These are phyloP conservation scores for Alternaria novae-zelandiae DNA, from an alignment of 2,329 filamentous ascomycete species.

Conservation along the genomic window DNA sequence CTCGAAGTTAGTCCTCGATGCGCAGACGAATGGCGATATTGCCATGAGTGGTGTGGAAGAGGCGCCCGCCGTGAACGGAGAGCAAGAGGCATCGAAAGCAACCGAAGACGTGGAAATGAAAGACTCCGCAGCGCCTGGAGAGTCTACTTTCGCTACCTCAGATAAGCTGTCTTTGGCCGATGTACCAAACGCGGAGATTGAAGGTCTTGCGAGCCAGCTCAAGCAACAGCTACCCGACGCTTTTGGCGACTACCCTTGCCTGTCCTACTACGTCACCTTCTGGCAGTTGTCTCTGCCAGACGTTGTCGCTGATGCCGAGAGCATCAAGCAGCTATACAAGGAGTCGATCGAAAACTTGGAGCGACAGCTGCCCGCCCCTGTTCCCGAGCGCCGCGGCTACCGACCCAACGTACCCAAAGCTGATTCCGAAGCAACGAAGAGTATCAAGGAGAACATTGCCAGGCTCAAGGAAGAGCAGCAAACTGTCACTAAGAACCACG, in stretches of 20 bases:
- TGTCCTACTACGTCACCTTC: conserved; percentile 87
- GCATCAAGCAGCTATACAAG: conserved; percentile 73
- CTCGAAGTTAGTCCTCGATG: conserved; percentile 17
- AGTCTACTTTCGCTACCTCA: neutral
- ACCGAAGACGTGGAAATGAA: conserved; percentile 51
- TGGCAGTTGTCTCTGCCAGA: conserved; percentile 90
- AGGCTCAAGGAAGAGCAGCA: conserved; percentile 56
- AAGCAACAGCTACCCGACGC: conserved; percentile 65
- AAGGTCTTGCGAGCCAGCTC: conserved; percentile 74
- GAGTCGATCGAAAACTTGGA: conserved; percentile 66
- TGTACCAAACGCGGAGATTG: conserved; percentile 70
- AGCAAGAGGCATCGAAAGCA: neutral
- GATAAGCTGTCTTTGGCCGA: conserved; percentile 1
- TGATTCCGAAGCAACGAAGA: conserved; percentile 69
- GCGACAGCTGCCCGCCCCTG: conserved; percentile 54
- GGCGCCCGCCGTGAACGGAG: conserved; percentile 8
- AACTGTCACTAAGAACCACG: conserved; percentile 60
- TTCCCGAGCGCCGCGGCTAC: conserved; percentile 69
- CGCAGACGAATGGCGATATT: conserved; percentile 60
- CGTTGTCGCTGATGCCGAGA: conserved; percentile 66
- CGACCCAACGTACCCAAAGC: conserved; percentile 46
- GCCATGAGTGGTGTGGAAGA: conserved; percentile 35
- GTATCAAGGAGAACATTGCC: conserved; percentile 73
- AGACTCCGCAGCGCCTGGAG: conserved; percentile 28
- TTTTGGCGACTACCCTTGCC: conserved; percentile 73